Conservation (phyloP, 495 filamentous ascomycete species). For the Podospora pseudopauciseta region DNA sequence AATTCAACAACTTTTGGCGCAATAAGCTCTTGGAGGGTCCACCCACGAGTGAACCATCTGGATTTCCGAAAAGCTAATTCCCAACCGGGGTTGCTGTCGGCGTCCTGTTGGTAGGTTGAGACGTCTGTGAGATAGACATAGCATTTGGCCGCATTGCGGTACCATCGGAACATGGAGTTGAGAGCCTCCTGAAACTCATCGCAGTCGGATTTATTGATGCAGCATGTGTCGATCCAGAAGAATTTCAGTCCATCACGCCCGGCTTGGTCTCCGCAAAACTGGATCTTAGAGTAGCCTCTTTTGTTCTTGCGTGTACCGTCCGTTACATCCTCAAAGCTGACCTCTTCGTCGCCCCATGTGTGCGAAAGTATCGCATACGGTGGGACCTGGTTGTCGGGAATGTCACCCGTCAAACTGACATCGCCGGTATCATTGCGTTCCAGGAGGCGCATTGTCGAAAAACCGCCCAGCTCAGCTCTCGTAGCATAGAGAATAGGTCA, state of each 20-base stretch:
- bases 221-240: conserved; percentile 43
- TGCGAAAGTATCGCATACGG: conserved; percentile 38
- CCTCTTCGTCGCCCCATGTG: conserved; percentile 33
- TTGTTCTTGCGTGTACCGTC: conserved; percentile 7
- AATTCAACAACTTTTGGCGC: conserved; percentile 26
- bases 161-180: conserved; percentile 47
- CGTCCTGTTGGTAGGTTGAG: no score
- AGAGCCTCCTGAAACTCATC: conserved; percentile 40
- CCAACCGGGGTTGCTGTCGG: no score
- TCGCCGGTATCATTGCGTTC: background rate
- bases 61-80: no score
- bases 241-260: conserved; percentile 22
- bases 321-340: conserved; percentile 22
- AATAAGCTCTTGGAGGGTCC: background rate
- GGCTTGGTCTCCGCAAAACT: conserved; percentile 29
- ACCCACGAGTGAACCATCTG: no score
- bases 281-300: conserved; percentile 24
- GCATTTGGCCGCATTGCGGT: conserved; percentile 27
- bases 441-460: conserved; percentile 6
- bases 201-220: conserved; percentile 40
- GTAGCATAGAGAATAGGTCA: no score
- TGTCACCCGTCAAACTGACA: background rate
- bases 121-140: conserved; percentile 10
- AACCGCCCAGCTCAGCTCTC: no score
- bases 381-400: conserved; percentile 19